These are phyloP conservation scores for Paecilomyces sp. DNA, from an alignment of 2,329 filamentous ascomycete genomes.

Conservation along the genomic window DNA sequence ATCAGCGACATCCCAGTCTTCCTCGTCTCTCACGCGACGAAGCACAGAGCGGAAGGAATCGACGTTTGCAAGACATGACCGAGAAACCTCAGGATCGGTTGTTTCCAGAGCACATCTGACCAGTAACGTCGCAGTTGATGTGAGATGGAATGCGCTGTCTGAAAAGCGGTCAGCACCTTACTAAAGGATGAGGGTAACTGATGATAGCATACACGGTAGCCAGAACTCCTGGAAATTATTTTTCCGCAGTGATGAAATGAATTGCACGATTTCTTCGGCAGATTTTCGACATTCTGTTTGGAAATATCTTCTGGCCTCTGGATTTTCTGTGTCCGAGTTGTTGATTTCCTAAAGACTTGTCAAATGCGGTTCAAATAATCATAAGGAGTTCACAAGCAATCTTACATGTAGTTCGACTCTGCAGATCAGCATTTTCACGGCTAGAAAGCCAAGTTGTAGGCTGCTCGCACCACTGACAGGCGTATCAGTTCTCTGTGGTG, in stretches of 20 bases:
- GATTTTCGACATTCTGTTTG: slow-evolving; percentile 38
- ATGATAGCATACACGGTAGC: slow-evolving; percentile 35
- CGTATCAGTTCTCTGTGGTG: slow-evolving; percentile 22
- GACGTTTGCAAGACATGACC: slow-evolving; percentile 40
- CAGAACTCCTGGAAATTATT: slow-evolving; percentile 47
- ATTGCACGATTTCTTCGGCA: slow-evolving; percentile 42
- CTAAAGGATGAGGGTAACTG: slow-evolving; percentile 1
- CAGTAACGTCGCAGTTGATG: slow-evolving; percentile 47
- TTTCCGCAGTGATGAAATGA: slow-evolving; percentile 40
- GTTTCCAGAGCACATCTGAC: slow-evolving; percentile 48
- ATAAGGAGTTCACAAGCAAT: background rate
- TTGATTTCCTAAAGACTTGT: slow-evolving; percentile 31
- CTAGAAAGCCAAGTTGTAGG: slow-evolving; percentile 37
- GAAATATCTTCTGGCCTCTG: slow-evolving; percentile 43
- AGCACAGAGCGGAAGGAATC: slow-evolving; percentile 43
- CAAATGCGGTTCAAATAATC: background rate
- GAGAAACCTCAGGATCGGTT: slow-evolving; percentile 38
- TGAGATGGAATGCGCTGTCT: slow-evolving; percentile 47
- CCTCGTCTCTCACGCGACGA: slow-evolving; percentile 40
- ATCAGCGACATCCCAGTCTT: slow-evolving; percentile 50
- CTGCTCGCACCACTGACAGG: slow-evolving; percentile 37
- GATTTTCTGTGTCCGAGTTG: slow-evolving; percentile 35
- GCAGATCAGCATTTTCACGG: slow-evolving; percentile 41
- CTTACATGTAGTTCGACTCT: slow-evolving; percentile 41
- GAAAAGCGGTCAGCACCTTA: background rate